These are phyloP conservation scores for Colletotrichum sp. DNA, from an alignment of 2,329 filamentous ascomycete species.

Conservation along the genomic window DNA sequence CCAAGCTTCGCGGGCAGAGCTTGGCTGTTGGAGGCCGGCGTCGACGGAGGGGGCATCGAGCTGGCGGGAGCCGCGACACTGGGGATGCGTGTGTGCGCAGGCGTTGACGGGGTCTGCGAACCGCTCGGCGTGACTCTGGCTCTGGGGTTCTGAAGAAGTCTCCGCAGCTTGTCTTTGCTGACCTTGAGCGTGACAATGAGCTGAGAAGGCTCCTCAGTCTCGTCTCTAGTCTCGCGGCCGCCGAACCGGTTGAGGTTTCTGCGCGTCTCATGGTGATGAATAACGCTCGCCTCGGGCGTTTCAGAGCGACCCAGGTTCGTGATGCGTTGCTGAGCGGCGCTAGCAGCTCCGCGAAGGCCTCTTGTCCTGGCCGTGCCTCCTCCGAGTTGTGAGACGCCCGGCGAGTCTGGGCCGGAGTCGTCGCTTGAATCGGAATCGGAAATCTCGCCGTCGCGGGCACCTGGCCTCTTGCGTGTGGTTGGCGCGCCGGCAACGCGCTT, in stretches of 20 bases:
- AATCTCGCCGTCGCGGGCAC: slow-evolving; percentile 69
- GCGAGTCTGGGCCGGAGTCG: slow-evolving; percentile 86
- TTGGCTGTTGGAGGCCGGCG: slow-evolving; percentile 31
- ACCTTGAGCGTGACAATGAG: slow-evolving; percentile 80
- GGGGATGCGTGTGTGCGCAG: slow-evolving; percentile 33
- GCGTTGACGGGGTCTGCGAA: slow-evolving; percentile 35
- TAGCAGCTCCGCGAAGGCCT: slow-evolving; percentile 87
- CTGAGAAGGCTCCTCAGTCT: slow-evolving; percentile 75
- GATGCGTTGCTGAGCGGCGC: slow-evolving; percentile 86
- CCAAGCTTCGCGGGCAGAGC: slow-evolving; percentile 22
- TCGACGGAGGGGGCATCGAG: slow-evolving; percentile 42
- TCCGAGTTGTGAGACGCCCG: slow-evolving; percentile 72
- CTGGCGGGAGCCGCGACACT: slow-evolving; percentile 32
- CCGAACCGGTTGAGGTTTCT: slow-evolving; percentile 62
- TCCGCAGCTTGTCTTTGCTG: slow-evolving; percentile 71
- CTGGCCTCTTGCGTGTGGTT: slow-evolving; percentile 61
- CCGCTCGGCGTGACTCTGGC: slow-evolving; percentile 24
- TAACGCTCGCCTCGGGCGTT: slow-evolving; percentile 77
- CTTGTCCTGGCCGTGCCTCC: slow-evolving; percentile 83
- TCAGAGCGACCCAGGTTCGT: slow-evolving; percentile 82
- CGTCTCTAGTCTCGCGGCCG: slow-evolving; percentile 72
- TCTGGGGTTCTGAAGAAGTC: slow-evolving; percentile 61
- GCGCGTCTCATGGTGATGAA: slow-evolving; percentile 72
- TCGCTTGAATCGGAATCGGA: slow-evolving; percentile 94
- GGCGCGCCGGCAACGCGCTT: slow-evolving; percentile 72